Conservation (phyloP, 352 stramenopile genomes). For the Phytophthora citricola region DNA sequence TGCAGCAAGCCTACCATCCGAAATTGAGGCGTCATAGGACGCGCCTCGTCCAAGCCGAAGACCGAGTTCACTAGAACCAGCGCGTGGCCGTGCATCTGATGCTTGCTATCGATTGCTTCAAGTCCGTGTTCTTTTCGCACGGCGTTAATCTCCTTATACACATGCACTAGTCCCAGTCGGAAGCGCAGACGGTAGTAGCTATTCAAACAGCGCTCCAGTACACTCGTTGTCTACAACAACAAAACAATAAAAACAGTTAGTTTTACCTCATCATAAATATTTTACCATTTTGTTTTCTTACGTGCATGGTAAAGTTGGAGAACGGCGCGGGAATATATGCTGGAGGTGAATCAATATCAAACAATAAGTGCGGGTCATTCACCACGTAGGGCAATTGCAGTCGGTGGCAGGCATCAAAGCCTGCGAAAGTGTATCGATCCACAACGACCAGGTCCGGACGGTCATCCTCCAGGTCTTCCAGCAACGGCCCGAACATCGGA, state of each 20-base stretch:
- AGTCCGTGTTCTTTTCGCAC: constrained; percentile 63
- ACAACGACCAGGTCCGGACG: constrained; percentile 73
- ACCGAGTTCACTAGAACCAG: constrained; percentile 86
- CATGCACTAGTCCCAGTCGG: constrained; percentile 61
- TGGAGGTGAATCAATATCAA: constrained; percentile 87
- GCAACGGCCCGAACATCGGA: constrained; percentile 70
- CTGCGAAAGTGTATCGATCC: constrained; percentile 86
- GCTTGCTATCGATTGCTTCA: constrained; percentile 51
- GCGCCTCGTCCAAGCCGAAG: constrained; percentile 83
- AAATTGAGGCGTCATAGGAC: constrained; percentile 79
- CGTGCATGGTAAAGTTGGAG: constrained; percentile 83
- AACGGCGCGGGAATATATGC: constrained; percentile 84
- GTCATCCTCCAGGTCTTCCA: constrained; percentile 72
- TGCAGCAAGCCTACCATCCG: constrained; percentile 75
- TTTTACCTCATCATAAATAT: neutral
- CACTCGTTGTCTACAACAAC: constrained; percentile 59
- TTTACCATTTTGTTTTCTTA: constrained; percentile 33
- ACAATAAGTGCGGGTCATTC: constrained; percentile 80
- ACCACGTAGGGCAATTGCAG: constrained; percentile 81
- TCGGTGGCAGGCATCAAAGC: constrained; percentile 69
- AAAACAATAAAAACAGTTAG: constrained; percentile 17
- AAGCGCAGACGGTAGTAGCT: constrained; percentile 81
- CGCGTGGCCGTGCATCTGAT: constrained; percentile 57
- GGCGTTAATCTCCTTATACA: constrained; percentile 76
- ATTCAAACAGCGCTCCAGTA: constrained; percentile 83